phyloP scores from a whole-genome alignment of 2,329 filamentous ascomycete genomes.

The Lecanicillium sp. region DNA sequence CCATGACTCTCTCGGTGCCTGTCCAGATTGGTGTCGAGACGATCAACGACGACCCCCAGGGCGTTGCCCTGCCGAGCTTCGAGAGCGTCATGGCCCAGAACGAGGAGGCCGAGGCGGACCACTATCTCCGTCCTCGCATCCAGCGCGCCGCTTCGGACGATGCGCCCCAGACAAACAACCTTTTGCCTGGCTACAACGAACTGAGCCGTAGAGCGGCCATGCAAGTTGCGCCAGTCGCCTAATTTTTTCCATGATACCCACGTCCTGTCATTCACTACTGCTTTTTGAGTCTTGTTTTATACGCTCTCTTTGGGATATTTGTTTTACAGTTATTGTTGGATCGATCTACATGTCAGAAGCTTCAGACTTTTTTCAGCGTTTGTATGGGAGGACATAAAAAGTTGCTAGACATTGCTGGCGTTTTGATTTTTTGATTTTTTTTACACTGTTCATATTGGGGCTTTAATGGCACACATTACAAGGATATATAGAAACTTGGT shows the following conservation, averaged over 20 bases:
- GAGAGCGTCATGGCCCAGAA: conserved; percentile 38
- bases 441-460: neutral
- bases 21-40: conserved; percentile 45
- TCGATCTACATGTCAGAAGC: too few relatives aligned
- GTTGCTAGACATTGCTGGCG: neutral
- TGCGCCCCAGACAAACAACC: conserved; percentile 24
- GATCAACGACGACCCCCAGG: conserved; percentile 26
- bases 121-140: conserved; percentile 36
- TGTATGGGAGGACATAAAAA: neutral
- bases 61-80: conserved; percentile 41
- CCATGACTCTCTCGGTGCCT: conserved; percentile 41
- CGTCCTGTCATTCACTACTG: conserved; percentile 6
- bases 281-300: neutral
- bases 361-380: neutral
- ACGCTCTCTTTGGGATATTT: neutral
- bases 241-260: conserved; percentile 10
- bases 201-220: conserved; percentile 21
- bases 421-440: neutral
- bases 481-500: conserved; percentile 7
- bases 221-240: conserved; percentile 9
- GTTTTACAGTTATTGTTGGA: neutral
- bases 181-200: conserved; percentile 37
- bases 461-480: neutral
- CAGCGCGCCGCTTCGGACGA: conserved; percentile 29
- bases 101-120: conserved; percentile 39